These are phyloP conservation scores for Amylocystis lapponica DNA, from an alignment of 768 basidiomycete genomes.

Conservation along the genomic window DNA sequence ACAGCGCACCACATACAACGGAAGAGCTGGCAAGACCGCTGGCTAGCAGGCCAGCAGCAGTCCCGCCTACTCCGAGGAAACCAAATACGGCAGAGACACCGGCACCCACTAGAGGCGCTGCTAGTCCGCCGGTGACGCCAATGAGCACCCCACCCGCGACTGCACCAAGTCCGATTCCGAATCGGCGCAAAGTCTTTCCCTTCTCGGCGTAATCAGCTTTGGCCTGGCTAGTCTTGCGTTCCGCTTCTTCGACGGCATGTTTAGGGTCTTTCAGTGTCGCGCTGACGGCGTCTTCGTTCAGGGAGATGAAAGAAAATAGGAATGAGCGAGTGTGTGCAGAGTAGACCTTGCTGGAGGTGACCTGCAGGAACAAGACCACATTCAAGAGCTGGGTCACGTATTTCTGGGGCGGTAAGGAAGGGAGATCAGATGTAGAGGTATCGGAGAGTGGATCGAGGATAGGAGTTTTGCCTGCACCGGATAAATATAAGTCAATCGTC, in stretches of 20 bases:
- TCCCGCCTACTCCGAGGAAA: constrained; percentile 49
- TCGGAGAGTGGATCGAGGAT: constrained; percentile 37
- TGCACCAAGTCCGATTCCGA: constrained; percentile 47
- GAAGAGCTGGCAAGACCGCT: constrained; percentile 50
- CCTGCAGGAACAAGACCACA: constrained; percentile 44
- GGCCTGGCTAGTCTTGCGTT: constrained; percentile 35
- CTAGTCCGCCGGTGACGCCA: constrained; percentile 55
- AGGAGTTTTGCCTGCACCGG: constrained; percentile 39
- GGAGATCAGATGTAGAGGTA: constrained; percentile 38
- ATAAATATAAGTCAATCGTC: constrained; percentile 3
- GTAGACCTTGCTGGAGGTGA: constrained; percentile 42
- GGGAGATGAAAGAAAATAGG: constrained; percentile 30
- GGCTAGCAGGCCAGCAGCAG: constrained; percentile 43
- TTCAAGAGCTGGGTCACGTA: constrained; percentile 40
- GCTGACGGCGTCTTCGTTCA: constrained; percentile 41
- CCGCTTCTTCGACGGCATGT: constrained; percentile 37
- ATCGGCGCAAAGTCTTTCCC: constrained; percentile 35
- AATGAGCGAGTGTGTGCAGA: constrained; percentile 47
- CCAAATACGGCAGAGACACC: constrained; percentile 43
- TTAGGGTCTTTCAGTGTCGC: constrained; percentile 45
- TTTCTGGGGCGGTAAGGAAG: constrained; percentile 31
- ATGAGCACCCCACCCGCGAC: constrained; percentile 50
- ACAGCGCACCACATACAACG: constrained; percentile 51
- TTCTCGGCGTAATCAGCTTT: constrained; percentile 37
- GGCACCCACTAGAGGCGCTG: constrained; percentile 54